These are phyloP conservation scores for Zarea fungicola DNA, from an alignment of 2,329 filamentous ascomycete species.

Conservation along the genomic window DNA sequence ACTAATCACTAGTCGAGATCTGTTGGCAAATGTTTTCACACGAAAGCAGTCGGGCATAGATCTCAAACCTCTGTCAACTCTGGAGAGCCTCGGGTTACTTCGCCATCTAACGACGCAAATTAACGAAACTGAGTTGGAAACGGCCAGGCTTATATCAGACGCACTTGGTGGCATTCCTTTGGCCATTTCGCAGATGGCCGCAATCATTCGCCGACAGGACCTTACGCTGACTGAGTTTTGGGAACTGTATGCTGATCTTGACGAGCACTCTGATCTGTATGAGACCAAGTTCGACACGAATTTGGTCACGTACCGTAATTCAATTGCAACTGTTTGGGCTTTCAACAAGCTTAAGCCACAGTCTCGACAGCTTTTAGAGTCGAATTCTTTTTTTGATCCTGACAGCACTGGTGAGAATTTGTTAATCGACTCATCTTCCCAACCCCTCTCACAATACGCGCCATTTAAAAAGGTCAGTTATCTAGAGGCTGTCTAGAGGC, in stretches of 20 bases:
- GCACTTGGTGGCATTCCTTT: constrained; percentile 11
- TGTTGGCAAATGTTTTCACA: constrained; percentile 3
- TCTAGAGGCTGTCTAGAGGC: constrained; percentile 7
- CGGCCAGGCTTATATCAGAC: neutral
- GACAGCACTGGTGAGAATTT: constrained; percentile 4
- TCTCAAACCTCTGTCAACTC: neutral
- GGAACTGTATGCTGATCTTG: constrained; percentile 5
- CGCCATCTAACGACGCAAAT: neutral
- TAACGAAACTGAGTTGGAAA: too few relatives aligned
- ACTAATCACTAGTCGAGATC: constrained; percentile 12
- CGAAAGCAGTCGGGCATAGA: neutral
- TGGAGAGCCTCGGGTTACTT: neutral
- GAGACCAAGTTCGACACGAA: constrained; percentile 5
- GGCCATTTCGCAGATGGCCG: constrained; percentile 12
- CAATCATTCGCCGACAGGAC: constrained; percentile 11
- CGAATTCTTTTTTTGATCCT: constrained; percentile 10
- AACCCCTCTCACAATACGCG: neutral
- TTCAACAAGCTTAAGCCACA: constrained; percentile 9
- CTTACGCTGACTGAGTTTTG: constrained; percentile 10
- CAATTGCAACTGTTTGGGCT: constrained; percentile 1
- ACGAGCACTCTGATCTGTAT: constrained; percentile 5
- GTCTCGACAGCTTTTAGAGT: constrained; percentile 3
- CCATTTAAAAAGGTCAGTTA: constrained; percentile 6
- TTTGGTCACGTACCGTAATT: constrained; percentile 3
- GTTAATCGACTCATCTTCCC: neutral